Base-by-base conservation (phyloP, 768 basidiomycete species). In the Nidularia sp. region DNA sequence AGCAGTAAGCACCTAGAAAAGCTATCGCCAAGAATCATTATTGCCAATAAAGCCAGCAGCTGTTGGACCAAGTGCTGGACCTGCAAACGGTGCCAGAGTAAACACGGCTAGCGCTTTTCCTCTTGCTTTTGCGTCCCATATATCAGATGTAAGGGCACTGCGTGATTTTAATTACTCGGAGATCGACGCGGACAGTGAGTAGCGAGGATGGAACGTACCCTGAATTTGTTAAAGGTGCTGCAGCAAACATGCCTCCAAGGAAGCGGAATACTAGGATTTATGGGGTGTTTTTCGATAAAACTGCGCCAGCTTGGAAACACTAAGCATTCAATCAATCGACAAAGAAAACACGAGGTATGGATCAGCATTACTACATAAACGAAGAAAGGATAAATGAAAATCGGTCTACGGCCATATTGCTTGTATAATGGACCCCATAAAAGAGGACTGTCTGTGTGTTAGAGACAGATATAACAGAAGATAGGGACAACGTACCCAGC, bases 221-320 rank as follows among this genome's bases (percentile, higher is more conserved):
- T 52, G 81, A 78, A 67, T 88, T 88, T 5, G 86, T 79, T 44
- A 88, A 59, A 1, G 88, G 88, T 31, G 82, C 77, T 13, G 84
- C 78, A 15, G 87, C 86, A 57, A 87, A 89, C 1, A 72, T 70
- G 9, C 89, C 88, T 1, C 81, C 79, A n/a, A 90, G 62, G 62
- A 90, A 85, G 18, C 90, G 79, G 57, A 87, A 81, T 13, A 86
- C 60, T 9, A 92, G 71, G n/a, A 91, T 63, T 3, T 84, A 78
- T 5, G 72, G 74, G 1, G 81, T 80, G 64, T 87, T 89, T 36
- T 72, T 67, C 0, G 84, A 70, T 2, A 88, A 68, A 0, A 88
- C 86, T 36, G 76, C 76, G 31, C 79, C 88, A 29, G 86, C 62
- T 70, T 84, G 82, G 60, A 87, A 87, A 39, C 72, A 66, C 81